Base-by-base conservation (phyloP, 768 basidiomycete genomes). In the Lactarius sp. region DNA sequence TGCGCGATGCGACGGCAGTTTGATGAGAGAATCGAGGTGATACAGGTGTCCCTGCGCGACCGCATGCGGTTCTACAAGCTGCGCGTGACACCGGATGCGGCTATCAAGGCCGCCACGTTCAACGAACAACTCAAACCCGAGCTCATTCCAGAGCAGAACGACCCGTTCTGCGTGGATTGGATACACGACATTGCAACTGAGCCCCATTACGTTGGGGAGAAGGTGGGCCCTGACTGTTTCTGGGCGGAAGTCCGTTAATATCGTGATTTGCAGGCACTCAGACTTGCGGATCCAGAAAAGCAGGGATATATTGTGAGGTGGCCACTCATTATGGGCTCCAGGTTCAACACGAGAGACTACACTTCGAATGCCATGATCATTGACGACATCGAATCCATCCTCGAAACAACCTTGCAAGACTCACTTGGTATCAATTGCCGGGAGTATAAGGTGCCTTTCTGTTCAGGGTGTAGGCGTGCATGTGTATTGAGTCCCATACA, bases 31-130 rank as follows among this genome's bases (percentile, higher is more conserved):
- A 80, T 96, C 33, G 79, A 85, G 3, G 83, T 84, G 4, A 85
- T 92, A 20, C 81, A 82, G 1, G 74, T 83, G 46, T 90, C 90
- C 3, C 78, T 93, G 47, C 84, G 89, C 31, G 90, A 92, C 59
- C 78, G 90, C 57, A 92, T 92, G 90, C 81, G 85, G 36, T 92
- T 92, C 72, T 92, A 92, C 75, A 92, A 92, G 73, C 78, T 92
- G 60, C 82, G 81, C 57, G 87, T 86, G 59, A 92, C 85, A 27
- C 87, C 79, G 22, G 88, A 85, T 72, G 88, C 84, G 47, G 82
- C 83, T 6, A 79, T 77, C 54, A 86, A 90, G 50, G 90, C 88
- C 0, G 83, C 86, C 6, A 84, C 82, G 12, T 93, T 88, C 74
- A 97, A 96, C 71, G 84, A 85, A 62, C 86, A 87, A 64, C 91